Conservation (phyloP, 331 rosid genomes). For the Dryas integrifolia region DNA sequence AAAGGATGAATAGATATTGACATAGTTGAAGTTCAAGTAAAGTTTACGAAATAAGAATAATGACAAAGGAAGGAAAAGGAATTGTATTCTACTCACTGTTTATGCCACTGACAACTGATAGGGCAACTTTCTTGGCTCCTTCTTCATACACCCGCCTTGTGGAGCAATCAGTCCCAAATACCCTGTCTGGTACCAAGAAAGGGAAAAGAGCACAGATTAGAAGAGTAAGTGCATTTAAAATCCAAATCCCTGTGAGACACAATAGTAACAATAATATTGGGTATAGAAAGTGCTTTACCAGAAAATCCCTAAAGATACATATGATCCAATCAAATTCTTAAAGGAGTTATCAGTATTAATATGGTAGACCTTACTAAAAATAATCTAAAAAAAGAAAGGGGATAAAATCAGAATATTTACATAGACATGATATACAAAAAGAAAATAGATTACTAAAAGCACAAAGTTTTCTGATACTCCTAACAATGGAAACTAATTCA, state of each 20-base stretch:
- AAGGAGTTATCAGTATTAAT: constrained; percentile 16
- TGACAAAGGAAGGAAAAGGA: neutral
- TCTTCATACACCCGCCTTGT: constrained; percentile 80
- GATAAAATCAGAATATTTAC: neutral
- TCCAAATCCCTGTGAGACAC: constrained; percentile 15
- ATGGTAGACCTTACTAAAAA: neutral
- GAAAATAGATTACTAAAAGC: neutral
- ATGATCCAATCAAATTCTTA: constrained; percentile 15
- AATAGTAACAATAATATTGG: neutral
- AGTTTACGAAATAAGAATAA: constrained; percentile 25
- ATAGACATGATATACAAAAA: neutral
- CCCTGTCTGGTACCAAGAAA: constrained; percentile 56
- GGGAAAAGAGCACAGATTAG: constrained; percentile 24
- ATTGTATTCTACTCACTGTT: constrained; percentile 62
- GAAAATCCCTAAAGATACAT: neutral
- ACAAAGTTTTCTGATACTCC: constrained; percentile 7
- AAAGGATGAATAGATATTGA: constrained; percentile 8
- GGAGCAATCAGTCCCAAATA: constrained; percentile 63
- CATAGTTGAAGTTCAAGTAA: constrained; percentile 10
- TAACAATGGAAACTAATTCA: constrained; percentile 2
- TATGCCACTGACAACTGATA: constrained; percentile 79
- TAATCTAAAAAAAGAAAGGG: neutral
- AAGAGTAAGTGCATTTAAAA: constrained; percentile 27
- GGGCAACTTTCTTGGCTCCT: constrained; percentile 79
- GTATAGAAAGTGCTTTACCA: constrained; percentile 18